These are phyloP conservation scores for Fusarium buharicum DNA, from an alignment of 2,329 filamentous ascomycete species.

Conservation along the genomic window DNA sequence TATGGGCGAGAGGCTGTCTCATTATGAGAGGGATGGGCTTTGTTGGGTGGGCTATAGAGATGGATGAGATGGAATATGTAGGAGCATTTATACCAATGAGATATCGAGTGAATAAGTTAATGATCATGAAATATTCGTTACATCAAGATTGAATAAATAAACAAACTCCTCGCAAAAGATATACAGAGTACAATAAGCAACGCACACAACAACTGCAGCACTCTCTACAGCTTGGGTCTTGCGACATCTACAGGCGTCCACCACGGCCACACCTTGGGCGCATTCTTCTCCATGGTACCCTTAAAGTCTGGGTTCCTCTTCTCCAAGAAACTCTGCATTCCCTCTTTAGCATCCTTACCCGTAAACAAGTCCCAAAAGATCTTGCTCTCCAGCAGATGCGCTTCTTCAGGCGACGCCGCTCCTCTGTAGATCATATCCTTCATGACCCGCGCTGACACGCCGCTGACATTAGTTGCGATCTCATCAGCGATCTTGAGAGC, in stretches of 20 bases:
- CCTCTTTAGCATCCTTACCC: constrained; percentile 70
- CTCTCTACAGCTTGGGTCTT: constrained; percentile 42
- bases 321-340: constrained; percentile 74
- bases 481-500: constrained; percentile 75
- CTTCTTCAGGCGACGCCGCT: constrained; percentile 69
- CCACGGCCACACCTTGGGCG: constrained; percentile 73
- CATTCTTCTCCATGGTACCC: constrained; percentile 68
- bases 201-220: neutral
- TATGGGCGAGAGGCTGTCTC: constrained; percentile 6
- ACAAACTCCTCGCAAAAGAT: neutral
- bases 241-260: constrained; percentile 63
- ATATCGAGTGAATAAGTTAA: neutral
- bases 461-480: constrained; percentile 72
- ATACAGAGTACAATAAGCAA: neutral
- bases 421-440: constrained; percentile 75
- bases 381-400: constrained; percentile 75
- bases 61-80: neutral
- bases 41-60: neutral
- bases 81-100: neutral
- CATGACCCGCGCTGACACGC: constrained; percentile 72
- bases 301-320: constrained; percentile 72
- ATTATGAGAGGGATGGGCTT: neutral
- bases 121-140: neutral
- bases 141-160: neutral
- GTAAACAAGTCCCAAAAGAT: constrained; percentile 71